Percentiles rank a stretch among this genome's conserved stretches.
Evolutionary conservation across 177 flowering plant species (phyloP).

Genomic region (Vitis hybrid): DNA sequence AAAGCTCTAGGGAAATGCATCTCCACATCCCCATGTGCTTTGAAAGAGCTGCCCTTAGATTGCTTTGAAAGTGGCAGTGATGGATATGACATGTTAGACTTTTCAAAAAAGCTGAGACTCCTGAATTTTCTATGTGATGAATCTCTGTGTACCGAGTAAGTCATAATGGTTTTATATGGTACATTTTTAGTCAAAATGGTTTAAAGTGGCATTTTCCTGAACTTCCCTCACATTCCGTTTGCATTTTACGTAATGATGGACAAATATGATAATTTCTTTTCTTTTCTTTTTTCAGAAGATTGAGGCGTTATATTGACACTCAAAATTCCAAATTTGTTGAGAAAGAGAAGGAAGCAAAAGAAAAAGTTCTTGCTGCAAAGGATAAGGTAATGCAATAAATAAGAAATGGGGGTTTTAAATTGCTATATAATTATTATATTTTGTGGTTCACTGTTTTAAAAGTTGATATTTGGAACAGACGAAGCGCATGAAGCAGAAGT

Average conservation of each 20-base stretch:
- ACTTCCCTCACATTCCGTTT: background rate
- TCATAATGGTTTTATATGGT: background rate
- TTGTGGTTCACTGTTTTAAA: background rate
- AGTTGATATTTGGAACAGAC: constrained; percentile 32
- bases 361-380: constrained; percentile 47
- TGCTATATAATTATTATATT: background rate
- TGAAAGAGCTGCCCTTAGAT: constrained; percentile 31
- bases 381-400: constrained; percentile 39
- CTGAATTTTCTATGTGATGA: constrained; percentile 78
- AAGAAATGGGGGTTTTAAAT: background rate
- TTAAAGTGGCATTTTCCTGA: background rate
- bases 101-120: constrained; percentile 56
- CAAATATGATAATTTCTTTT: background rate
- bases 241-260: background rate
- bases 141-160: constrained; percentile 68
- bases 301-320: constrained; percentile 57
- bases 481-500: constrained; percentile 39
- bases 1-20: constrained; percentile 48
- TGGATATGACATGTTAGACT: constrained; percentile 43
- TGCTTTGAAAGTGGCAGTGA: constrained; percentile 33
- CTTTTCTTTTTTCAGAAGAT: constrained; percentile 29
- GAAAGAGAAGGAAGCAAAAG: constrained; percentile 42
- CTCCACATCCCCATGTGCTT: constrained; percentile 33
- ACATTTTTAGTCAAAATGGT: background rate
- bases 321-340: constrained; percentile 33